These are phyloP conservation scores for Gossypium thurberi DNA, from an alignment of 345 rosid genomes.

Conservation along the genomic window DNA sequence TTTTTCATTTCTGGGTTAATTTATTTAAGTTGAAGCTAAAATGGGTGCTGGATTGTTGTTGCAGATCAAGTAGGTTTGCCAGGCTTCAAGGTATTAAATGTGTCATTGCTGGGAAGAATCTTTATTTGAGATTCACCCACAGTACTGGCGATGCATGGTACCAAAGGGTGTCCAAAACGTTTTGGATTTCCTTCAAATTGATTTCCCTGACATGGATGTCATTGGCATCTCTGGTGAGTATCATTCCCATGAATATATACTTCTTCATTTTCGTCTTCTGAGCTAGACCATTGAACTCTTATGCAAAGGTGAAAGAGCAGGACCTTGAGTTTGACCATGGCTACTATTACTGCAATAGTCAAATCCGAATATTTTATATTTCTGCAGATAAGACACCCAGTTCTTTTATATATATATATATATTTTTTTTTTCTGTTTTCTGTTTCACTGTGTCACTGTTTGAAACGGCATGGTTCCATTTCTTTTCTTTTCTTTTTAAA, in stretches of 20 bases:
- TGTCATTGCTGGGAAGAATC: too few species aligned
- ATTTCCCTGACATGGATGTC: constrained; percentile 66
- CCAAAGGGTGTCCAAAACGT: constrained; percentile 71
- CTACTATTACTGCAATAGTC: not conserved
- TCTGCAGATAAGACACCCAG: too few species aligned
- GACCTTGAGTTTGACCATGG: not conserved
- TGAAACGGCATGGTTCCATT: too few species aligned
- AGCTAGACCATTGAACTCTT: not conserved
- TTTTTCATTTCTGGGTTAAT: not conserved
- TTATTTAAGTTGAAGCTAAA: not conserved
- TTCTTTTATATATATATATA: too few species aligned
- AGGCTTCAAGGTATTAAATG: too few species aligned
- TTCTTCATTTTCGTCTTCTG: not conserved
- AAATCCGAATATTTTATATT: not conserved
- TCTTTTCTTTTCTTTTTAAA: too few species aligned
- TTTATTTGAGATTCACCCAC: constrained; percentile 31
- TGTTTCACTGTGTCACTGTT: too few species aligned
- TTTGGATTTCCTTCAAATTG: constrained; percentile 48
- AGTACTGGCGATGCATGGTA: constrained; percentile 69
- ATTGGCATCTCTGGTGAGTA: constrained; percentile 50
- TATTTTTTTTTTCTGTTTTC: too few species aligned
- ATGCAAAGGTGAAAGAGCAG: not conserved
- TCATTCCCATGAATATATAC: not conserved
- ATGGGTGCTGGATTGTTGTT: not conserved
- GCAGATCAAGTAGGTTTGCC: constrained; percentile 35